Evolutionary conservation across 768 basidiomycete species (phyloP).

Genomic region (Tylopilus rubrobrunneus): DNA sequence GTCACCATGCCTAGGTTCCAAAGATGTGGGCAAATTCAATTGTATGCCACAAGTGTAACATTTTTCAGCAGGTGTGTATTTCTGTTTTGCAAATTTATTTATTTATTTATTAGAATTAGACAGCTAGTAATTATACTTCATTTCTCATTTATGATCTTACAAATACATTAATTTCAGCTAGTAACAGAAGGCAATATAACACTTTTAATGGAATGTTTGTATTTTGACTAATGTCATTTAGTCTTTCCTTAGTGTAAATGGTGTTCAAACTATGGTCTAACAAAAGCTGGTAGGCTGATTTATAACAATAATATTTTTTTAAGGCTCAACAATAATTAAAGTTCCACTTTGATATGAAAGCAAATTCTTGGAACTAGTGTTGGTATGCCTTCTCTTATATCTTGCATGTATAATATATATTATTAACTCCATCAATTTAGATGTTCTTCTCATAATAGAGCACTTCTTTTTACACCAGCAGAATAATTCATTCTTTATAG

Average conservation of each 20-base stretch:
- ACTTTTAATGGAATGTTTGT: background rate
- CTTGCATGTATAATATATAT: background rate
- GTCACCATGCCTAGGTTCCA: too few species aligned
- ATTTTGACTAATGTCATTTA: background rate
- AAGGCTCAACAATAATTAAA: background rate
- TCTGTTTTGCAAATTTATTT: too few species aligned
- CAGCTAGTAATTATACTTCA: too few species aligned
- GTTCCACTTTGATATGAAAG: background rate
- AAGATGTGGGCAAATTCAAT: too few species aligned
- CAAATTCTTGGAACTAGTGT: background rate
- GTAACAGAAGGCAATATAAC: too few species aligned
- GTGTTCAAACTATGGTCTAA: background rate
- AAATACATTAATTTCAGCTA: too few species aligned
- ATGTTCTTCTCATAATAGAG: background rate
- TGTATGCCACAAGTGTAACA: too few species aligned
- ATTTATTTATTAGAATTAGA: too few species aligned
- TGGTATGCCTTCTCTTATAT: background rate
- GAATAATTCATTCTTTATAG: background rate
- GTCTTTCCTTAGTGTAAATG: rapidly evolving
- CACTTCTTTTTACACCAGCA: background rate
- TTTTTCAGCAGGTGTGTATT: too few species aligned
- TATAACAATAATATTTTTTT: background rate
- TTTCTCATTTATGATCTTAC: too few species aligned
- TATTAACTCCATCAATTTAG: background rate
- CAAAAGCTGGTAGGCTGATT: background rate